These are phyloP conservation scores for Selaginella tamariscina DNA, from an alignment of 75 land plant species.

Conservation along the genomic window DNA sequence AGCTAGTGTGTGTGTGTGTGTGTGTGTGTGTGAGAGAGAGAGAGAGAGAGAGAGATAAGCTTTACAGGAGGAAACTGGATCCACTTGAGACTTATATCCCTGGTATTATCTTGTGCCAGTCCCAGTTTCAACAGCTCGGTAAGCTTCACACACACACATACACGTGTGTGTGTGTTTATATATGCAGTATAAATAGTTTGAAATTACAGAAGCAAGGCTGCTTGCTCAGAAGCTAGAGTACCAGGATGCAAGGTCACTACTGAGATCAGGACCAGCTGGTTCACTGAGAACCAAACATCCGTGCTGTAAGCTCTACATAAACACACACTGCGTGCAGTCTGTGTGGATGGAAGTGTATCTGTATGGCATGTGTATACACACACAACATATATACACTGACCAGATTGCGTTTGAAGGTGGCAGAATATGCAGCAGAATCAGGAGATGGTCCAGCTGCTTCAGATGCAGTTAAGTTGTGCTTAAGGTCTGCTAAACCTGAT, in stretches of 20 bases:
- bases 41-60: no score
- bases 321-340: no score
- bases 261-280: constrained; percentile 90
- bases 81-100: constrained; percentile 90
- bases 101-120: constrained; percentile 61
- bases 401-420: constrained; percentile 84
- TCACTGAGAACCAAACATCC: constrained; percentile 83
- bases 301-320: constrained; percentile 96
- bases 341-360: no score
- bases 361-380: no score
- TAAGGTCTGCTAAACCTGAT: constrained; percentile 39
- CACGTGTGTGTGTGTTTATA: background rate
- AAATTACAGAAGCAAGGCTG: constrained; percentile 20
- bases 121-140: constrained; percentile 81
- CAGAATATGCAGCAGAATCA: constrained; percentile 85
- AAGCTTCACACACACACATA: background rate
- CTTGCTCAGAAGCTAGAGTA: constrained; percentile 41
- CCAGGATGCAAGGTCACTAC: constrained; percentile 48
- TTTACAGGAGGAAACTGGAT: constrained; percentile 84
- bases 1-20: no score
- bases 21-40: no score
- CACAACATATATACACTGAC: no score
- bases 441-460: constrained; percentile 72
- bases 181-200: background rate
- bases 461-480: constrained; percentile 68